Percentiles rank a stretch among this genome's conserved stretches.
Evolutionary conservation across 192 early-diverging fungal species (phyloP).

Genomic region (Blastocladiella britannica): DNA sequence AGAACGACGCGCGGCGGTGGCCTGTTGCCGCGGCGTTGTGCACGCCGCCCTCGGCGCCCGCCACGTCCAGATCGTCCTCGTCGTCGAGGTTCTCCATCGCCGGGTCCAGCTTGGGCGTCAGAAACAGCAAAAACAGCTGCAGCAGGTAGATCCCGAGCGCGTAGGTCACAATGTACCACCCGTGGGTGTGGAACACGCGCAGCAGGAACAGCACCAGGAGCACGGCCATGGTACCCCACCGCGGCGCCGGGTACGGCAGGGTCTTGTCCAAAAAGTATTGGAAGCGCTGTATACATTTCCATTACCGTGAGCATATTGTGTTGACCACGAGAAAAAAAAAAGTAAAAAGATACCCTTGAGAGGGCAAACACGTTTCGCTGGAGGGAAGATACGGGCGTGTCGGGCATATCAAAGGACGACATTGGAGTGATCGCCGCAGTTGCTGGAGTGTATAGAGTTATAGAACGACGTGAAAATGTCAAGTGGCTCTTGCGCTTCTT

Average conservation of each 20-base stretch:
- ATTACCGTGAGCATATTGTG: no score
- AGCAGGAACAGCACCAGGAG: constrained; percentile 45
- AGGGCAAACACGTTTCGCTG: no score
- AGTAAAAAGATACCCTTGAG: no score
- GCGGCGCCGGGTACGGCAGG: constrained; percentile 49
- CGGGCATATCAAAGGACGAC: background rate
- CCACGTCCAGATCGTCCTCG: constrained; percentile 17
- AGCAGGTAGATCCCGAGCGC: constrained; percentile 85
- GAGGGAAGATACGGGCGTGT: background rate
- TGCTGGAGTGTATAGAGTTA: no score
- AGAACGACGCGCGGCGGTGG: constrained; percentile 6
- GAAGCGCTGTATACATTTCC: constrained; percentile 45
- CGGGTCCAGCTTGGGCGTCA: constrained; percentile 93
- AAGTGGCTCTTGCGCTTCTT: no score
- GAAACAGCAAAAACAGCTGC: constrained; percentile 82
- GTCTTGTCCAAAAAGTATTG: constrained; percentile 62
- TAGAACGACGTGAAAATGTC: no score
- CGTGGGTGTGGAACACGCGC: constrained; percentile 58
- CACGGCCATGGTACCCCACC: constrained; percentile 50
- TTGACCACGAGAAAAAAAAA: no score
- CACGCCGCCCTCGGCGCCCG: background rate
- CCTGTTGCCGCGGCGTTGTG: background rate
- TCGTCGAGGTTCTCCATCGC: constrained; percentile 41
- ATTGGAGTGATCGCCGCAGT: no score
- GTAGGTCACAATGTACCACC: constrained; percentile 95